Evolutionary conservation across 306 rosid species (phyloP).

Genomic region (Astragalus glycyphyllos): DNA sequence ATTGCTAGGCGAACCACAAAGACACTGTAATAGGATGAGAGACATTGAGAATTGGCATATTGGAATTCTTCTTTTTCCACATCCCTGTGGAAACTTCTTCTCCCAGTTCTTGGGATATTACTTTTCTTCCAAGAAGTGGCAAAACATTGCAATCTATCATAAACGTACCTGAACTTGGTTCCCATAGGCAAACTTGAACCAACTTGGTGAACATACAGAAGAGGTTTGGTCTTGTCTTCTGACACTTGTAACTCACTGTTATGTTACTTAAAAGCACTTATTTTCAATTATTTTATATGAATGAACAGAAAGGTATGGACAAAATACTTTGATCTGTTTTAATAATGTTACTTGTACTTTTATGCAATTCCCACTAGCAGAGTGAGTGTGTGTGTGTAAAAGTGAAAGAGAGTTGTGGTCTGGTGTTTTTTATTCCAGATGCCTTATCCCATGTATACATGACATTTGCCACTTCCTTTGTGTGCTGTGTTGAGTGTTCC

Average conservation of each 20-base stretch:
- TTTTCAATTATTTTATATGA: background rate
- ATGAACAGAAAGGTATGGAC: background rate
- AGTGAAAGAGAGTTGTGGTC: conserved; percentile 31
- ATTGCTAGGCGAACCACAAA: conserved; percentile 96
- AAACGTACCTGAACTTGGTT: conserved; percentile 56
- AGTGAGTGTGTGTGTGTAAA: conserved; percentile 32
- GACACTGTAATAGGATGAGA: conserved; percentile 92
- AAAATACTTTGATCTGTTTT: background rate
- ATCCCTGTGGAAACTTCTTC: conserved; percentile 73
- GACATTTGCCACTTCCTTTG: conserved; percentile 36
- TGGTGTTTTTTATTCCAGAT: conserved; percentile 44
- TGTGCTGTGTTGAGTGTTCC: background rate
- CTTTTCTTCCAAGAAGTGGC: conserved; percentile 55
- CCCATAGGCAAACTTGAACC: conserved; percentile 53
- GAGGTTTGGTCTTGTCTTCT: conserved; percentile 40
- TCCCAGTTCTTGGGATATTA: conserved; percentile 44
- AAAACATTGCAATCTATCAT: conserved; percentile 53
- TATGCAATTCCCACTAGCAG: conserved; percentile 53
- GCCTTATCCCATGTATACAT: conserved; percentile 55
- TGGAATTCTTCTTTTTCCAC: conserved; percentile 87
- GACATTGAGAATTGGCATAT: conserved; percentile 68
- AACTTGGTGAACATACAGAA: conserved; percentile 50
- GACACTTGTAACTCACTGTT: conserved; percentile 36
- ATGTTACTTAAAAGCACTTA: conserved; percentile 23
- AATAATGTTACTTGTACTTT: conserved; percentile 40